phyloP scores from a whole-genome alignment of 805 yeast genomes.

The Priceomyces melissophilus region DNA sequence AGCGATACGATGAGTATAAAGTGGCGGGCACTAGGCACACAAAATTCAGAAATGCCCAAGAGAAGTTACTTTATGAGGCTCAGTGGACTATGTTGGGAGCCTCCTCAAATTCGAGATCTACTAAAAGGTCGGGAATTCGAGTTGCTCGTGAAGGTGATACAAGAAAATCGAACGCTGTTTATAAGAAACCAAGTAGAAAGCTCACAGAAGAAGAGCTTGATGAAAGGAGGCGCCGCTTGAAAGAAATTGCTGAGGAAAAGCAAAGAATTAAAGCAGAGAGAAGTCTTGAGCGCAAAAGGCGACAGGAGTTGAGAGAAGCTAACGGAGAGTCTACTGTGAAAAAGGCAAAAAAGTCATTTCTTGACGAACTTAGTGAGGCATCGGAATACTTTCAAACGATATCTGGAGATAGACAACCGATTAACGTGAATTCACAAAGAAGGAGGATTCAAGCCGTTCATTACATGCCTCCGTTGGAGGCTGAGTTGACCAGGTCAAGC shows the following conservation, averaged over 20 bases:
- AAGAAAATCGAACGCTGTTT: slow-evolving; percentile 7
- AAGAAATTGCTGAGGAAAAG: slow-evolving; percentile 2
- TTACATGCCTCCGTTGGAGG: slow-evolving; percentile 15
- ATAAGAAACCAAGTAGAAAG: slow-evolving; percentile 5
- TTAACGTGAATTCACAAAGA: slow-evolving; percentile 33
- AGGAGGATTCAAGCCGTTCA: slow-evolving; percentile 25
- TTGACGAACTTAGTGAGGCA: slow-evolving; percentile 14
- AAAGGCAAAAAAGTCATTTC: neutral
- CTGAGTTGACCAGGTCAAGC: slow-evolving; percentile 9
- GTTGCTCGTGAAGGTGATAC: slow-evolving; percentile 15
- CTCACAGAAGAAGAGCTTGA: slow-evolving; percentile 14
- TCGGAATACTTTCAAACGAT: slow-evolving; percentile 38
- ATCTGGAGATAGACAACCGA: slow-evolving; percentile 31
- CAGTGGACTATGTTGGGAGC: slow-evolving; percentile 26
- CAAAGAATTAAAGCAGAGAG: slow-evolving; percentile 6
- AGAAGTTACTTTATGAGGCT: slow-evolving; percentile 36
- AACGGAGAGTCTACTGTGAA: neutral
- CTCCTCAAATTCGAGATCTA: slow-evolving; percentile 1
- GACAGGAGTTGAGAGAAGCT: slow-evolving; percentile 5
- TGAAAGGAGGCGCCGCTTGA: slow-evolving; percentile 7
- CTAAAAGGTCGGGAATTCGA: slow-evolving; percentile 11
- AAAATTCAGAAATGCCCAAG: slow-evolving; percentile 25
- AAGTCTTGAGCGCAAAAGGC: slow-evolving; percentile 4
- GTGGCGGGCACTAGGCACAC: slow-evolving; percentile 24
- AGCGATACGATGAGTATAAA: slow-evolving; percentile 20